Evolutionary conservation across 2,329 filamentous ascomycete genomes (phyloP).

Genomic region (Drechslera avenae): DNA sequence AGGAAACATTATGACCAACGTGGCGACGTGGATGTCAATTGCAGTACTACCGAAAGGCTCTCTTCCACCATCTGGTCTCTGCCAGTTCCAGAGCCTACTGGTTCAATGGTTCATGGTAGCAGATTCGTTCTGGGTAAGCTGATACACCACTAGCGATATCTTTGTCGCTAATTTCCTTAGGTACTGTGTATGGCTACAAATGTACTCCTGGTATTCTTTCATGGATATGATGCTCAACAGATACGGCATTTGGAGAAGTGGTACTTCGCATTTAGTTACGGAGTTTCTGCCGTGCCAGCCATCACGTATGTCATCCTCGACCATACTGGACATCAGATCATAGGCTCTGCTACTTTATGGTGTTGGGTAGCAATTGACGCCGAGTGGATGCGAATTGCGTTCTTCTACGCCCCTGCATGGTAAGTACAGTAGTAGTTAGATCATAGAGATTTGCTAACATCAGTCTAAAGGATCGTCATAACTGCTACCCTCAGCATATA

Average conservation of each 20-base stretch:
- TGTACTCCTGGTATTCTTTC: conserved; percentile 81
- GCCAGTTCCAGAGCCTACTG: conserved; percentile 76
- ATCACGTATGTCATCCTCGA: conserved; percentile 70
- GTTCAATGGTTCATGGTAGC: conserved; percentile 71
- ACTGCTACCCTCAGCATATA: conserved; percentile 68
- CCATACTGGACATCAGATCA: conserved; percentile 61
- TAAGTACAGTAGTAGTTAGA: conserved; percentile 40
- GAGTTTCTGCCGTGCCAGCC: conserved; percentile 71
- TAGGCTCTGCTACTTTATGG: conserved; percentile 78
- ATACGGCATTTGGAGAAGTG: conserved; percentile 71
- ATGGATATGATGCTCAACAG: conserved; percentile 68
- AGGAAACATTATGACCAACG: conserved; percentile 78
- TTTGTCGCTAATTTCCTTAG: conserved; percentile 37
- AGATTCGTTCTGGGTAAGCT: conserved; percentile 53
- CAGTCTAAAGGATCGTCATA: conserved; percentile 56
- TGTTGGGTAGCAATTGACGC: conserved; percentile 74
- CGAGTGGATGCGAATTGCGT: conserved; percentile 73
- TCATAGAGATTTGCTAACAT: conserved; percentile 12
- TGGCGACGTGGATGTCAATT: conserved; percentile 74
- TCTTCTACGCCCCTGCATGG: conserved; percentile 77
- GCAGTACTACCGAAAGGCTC: conserved; percentile 55
- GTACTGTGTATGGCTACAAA: conserved; percentile 81
- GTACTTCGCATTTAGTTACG: conserved; percentile 74
- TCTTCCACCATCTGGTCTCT: conserved; percentile 60
- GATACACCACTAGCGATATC: conserved; percentile 59